Conservation (phyloP, 495 filamentous ascomycete species). For the Lichina pygmaea region DNA sequence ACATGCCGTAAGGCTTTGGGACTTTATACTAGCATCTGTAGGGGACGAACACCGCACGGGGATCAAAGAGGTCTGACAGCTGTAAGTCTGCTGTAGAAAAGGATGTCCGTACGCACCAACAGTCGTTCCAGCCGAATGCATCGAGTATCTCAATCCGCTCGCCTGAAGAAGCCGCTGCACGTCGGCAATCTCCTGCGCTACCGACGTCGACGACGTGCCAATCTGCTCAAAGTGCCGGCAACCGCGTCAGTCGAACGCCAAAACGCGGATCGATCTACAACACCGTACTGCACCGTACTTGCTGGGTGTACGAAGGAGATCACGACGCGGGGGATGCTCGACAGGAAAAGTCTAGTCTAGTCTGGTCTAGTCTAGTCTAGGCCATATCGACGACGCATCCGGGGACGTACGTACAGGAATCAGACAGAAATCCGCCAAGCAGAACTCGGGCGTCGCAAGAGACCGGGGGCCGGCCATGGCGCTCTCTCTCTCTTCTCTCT, state of each 20-base stretch:
- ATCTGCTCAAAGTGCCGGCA: constrained; percentile 20
- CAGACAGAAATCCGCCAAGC: constrained; percentile 61
- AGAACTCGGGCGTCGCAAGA: constrained; percentile 34
- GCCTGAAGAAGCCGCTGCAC: constrained; percentile 67
- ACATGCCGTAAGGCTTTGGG: neutral
- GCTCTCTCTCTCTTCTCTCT: no score
- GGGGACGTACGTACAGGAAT: constrained; percentile 30
- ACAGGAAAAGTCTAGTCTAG: neutral
- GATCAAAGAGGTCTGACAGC: no score
- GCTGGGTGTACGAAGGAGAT: neutral
- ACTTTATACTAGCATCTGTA: neutral
- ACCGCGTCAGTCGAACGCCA: neutral
- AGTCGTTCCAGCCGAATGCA: constrained; percentile 85
- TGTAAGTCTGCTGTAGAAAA: no score
- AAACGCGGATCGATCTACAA: neutral
- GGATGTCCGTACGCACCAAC: constrained; percentile 36
- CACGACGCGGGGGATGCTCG: no score
- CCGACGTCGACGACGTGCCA: constrained; percentile 56
- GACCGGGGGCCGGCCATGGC: no score
- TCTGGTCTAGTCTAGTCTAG: neutral
- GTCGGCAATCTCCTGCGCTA: constrained; percentile 64
- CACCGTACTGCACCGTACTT: neutral
- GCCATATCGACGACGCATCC: neutral
- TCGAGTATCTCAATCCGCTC: constrained; percentile 52
- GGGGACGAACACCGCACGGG: no score